Evolutionary conservation across 306 rosid genomes (phyloP).

Genomic region (Lathyrus oleraceus): DNA sequence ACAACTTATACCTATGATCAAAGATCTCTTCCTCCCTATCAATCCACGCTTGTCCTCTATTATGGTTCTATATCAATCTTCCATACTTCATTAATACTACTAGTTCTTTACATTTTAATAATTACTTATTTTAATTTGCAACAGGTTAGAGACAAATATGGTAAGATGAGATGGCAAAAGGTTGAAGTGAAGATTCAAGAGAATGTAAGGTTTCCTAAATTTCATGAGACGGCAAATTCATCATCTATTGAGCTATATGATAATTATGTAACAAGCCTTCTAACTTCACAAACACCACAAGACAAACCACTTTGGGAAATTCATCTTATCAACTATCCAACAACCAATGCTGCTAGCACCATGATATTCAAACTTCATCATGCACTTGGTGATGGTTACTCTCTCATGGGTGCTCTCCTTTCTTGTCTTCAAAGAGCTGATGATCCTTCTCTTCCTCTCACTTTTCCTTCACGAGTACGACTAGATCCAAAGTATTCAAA

Average conservation of each 20-base stretch:
- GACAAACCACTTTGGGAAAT: constrained; percentile 61
- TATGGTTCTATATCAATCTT: constrained; percentile 16
- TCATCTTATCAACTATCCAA: constrained; percentile 60
- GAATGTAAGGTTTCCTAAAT: constrained; percentile 44
- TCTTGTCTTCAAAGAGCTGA: constrained; percentile 58
- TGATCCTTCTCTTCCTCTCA: constrained; percentile 56
- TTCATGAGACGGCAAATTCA: constrained; percentile 23
- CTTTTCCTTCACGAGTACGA: constrained; percentile 45
- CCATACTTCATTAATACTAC: no score
- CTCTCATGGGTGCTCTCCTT: constrained; percentile 60
- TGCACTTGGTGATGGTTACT: constrained; percentile 70
- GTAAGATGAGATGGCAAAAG: constrained; percentile 49
- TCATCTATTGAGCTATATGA: constrained; percentile 38
- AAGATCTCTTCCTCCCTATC: constrained; percentile 42
- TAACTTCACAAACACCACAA: constrained; percentile 32
- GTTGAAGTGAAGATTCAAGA: constrained; percentile 50
- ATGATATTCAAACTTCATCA: constrained; percentile 57
- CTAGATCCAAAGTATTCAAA: not conserved
- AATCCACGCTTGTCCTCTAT: constrained; percentile 65
- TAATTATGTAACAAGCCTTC: constrained; percentile 40
- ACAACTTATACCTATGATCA: constrained; percentile 21
- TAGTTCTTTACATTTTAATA: no score
- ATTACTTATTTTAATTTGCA: no score
- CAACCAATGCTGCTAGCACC: constrained; percentile 47
- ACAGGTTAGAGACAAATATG: constrained; percentile 26